Conservation (phyloP, 441 rosid genomes). For the Pelargonium exstipulatum region DNA sequence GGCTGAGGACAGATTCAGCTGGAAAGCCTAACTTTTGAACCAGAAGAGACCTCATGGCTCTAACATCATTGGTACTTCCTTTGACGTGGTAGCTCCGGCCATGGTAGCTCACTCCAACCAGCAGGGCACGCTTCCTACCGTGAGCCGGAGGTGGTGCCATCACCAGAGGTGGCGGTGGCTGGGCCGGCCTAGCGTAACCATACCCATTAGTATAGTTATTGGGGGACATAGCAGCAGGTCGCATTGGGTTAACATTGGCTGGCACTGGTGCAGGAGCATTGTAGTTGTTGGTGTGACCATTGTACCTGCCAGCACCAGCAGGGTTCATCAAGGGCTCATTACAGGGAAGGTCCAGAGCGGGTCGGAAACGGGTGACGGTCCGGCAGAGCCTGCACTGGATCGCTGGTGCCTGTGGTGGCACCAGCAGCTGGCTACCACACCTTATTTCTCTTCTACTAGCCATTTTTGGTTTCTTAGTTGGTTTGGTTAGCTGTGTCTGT, state of each 20-base stretch:
- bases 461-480: slow-evolving; percentile 20
- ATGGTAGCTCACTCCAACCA: slow-evolving; percentile 57
- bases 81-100: slow-evolving; percentile 49
- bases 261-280: background rate
- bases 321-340: background rate
- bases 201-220: background rate
- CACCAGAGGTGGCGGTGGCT: slow-evolving; percentile 10
- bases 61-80: slow-evolving; percentile 70
- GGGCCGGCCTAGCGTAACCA: slow-evolving; percentile 4
- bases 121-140: slow-evolving; percentile 64
- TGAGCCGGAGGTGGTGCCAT: slow-evolving; percentile 33
- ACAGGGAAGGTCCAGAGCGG: slow-evolving; percentile 1
- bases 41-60: slow-evolving; percentile 58
- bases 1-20: slow-evolving; percentile 46
- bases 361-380: slow-evolving; percentile 33
- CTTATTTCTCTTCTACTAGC: slow-evolving; percentile 32
- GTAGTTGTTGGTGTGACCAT: background rate
- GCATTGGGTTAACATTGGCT: background rate
- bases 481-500: background rate
- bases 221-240: background rate
- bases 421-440: slow-evolving; percentile 43
- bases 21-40: slow-evolving; percentile 61
- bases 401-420: slow-evolving; percentile 37
- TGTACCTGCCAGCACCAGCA: background rate
- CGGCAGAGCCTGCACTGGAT: slow-evolving; percentile 47